A percentile compares a stretch with the other conserved stretches of the same genome.
Evolutionary conservation across 306 rosid species (phyloP).

Genomic region (Pterocarpus santalinus): DNA sequence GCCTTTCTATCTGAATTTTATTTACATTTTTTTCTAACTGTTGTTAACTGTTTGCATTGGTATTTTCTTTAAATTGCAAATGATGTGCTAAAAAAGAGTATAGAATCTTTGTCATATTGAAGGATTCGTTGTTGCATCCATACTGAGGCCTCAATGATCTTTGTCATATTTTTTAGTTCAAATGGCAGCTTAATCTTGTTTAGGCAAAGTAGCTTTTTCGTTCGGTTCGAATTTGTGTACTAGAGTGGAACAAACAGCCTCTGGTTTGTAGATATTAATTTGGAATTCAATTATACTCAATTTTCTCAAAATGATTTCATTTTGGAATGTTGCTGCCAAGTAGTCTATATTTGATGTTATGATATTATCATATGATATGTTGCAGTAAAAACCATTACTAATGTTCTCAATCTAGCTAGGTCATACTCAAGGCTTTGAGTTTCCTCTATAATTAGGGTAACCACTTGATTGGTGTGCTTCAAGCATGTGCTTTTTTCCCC

Average conservation of each 20-base stretch:
- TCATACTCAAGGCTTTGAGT: background rate
- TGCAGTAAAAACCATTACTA: background rate
- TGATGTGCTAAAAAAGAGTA: background rate
- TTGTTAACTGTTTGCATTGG: background rate
- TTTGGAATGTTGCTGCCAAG: background rate
- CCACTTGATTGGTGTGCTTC: no score
- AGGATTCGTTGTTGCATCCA: conserved; percentile 1
- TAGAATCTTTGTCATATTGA: background rate
- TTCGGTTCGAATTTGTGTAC: background rate
- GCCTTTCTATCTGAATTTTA: background rate
- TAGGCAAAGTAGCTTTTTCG: background rate
- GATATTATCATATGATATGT: background rate
- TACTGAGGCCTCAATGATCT: background rate
- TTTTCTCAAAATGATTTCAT: background rate
- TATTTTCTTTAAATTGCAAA: conserved; percentile 8
- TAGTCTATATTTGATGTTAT: background rate
- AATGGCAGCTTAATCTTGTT: background rate
- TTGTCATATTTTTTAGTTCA: conserved; percentile 10
- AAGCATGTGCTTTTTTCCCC: no score
- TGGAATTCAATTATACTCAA: background rate
- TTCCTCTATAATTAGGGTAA: no score
- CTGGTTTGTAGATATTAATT: conserved; percentile 25
- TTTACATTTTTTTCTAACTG: background rate
- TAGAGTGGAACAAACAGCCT: conserved; percentile 16
- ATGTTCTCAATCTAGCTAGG: background rate